These are phyloP conservation scores for Acer yangbiense DNA, from an alignment of 345 rosid genomes.

Conservation along the genomic window DNA sequence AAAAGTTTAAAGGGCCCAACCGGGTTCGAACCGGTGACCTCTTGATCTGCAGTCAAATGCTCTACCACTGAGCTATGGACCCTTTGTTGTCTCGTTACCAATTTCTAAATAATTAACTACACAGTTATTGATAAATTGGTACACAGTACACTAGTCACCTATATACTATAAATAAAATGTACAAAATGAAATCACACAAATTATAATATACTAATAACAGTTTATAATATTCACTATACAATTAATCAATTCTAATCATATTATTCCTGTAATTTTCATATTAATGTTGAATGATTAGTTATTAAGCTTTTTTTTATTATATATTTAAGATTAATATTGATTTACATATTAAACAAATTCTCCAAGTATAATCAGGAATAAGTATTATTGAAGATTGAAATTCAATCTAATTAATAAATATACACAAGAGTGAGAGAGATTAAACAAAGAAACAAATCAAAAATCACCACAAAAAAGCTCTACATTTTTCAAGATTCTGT, in stretches of 20 bases:
- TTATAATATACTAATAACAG: neutral
- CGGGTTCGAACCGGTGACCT: conserved; percentile 64
- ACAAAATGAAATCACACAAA: no score
- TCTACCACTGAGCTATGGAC: conserved; percentile 92
- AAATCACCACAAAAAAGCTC: neutral
- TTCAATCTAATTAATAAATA: no score
- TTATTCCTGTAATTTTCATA: neutral
- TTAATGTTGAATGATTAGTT: no score
- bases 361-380: neutral
- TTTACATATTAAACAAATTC: neutral
- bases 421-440: neutral
- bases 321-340: neutral
- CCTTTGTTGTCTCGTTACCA: conserved; percentile 3
- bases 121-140: no score
- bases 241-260: neutral
- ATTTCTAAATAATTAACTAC: no score
- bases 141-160: no score
- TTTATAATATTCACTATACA: no score
- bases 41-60: conserved; percentile 84
- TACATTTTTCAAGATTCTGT: conserved; percentile 1
- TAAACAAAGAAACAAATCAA: neutral
- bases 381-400: neutral
- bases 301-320: no score
- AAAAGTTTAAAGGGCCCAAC: conserved; percentile 36
- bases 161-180: no score